Base-by-base conservation (phyloP, 2,329 filamentous ascomycete genomes). In the Colletotrichum scovillei region DNA sequence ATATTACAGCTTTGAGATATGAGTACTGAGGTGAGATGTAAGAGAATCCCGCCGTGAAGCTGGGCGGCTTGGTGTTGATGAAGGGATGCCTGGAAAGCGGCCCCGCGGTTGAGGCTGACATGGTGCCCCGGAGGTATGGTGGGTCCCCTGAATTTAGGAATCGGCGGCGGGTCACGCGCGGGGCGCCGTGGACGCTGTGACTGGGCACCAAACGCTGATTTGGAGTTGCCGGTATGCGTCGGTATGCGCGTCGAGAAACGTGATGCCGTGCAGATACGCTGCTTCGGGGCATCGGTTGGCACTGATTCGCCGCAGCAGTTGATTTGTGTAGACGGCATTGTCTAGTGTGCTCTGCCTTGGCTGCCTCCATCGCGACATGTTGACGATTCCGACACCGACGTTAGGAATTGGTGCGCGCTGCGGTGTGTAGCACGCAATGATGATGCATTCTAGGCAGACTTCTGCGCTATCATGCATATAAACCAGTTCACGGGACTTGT, bases 231-330 rank as follows among this genome's bases (percentile, higher is more conserved):
- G 60, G 67, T 56, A 42, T 32, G 63, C 38, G 24, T 30, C 35
- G 52, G 1, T 28, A 72, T 67, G 64, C 72, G 84, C 52, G 49
- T 56, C 22, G 46, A 28, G 30, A 28, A 63, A n/a, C 53, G 69
- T 69, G 65, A 72, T 42, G 65, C 32, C 14, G 65, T 28, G 35
- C 55, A 67, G 58, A 16, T 22, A 19, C 35, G 49, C 28, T 32
- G 24, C 64, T 19, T 7, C 8, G n/a, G 28, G 28, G 8, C 8
- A 4, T 8, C 1, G 22, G 16, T 14, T 9, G 11, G 24, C 1
- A 9, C 12, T 26, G 19, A 38, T 26, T 52, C 5, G 56, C 5
- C 22, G 12, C 35, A 59, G 55, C n/a, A 14, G 19, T 42, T 24
- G 35, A 3, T 19, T 63, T 42, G 3, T n/a, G 12, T 9, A 5